Conservation (phyloP, 2,329 filamentous ascomycete species). For the Penicillium sp. region DNA sequence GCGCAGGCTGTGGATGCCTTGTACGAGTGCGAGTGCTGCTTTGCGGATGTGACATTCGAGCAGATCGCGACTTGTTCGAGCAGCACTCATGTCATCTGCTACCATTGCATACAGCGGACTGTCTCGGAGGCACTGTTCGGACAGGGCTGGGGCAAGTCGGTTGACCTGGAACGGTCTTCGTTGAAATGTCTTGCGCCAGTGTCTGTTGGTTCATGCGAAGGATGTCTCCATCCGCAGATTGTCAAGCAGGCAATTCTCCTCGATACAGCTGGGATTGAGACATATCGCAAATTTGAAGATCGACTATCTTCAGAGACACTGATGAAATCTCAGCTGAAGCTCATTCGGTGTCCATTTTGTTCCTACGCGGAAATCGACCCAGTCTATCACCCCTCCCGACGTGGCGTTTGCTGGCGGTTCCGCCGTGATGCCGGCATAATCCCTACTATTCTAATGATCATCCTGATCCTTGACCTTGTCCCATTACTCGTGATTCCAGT, state of each 20-base stretch:
- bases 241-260: constrained; percentile 72
- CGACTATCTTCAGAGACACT: constrained; percentile 77
- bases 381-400: constrained; percentile 61
- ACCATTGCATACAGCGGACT: constrained; percentile 78
- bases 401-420: constrained; percentile 59
- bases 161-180: constrained; percentile 71
- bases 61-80: constrained; percentile 49
- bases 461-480: constrained; percentile 47
- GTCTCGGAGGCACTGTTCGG: constrained; percentile 88
- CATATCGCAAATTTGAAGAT: constrained; percentile 74
- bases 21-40: constrained; percentile 53
- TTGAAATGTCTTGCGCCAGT: constrained; percentile 81
- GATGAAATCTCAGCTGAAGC: constrained; percentile 69
- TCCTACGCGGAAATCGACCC: constrained; percentile 87
- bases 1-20: constrained; percentile 44
- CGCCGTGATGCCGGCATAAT: constrained; percentile 56
- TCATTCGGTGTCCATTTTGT: constrained; percentile 88
- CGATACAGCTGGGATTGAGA: constrained; percentile 69
- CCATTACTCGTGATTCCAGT: constrained; percentile 53
- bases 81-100: constrained; percentile 49
- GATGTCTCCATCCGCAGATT: constrained; percentile 69
- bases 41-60: constrained; percentile 51
- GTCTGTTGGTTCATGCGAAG: constrained; percentile 66
- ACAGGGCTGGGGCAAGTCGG: constrained; percentile 83
- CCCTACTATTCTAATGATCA: constrained; percentile 52